phyloP scores from a whole-genome alignment of 164 flowering plant species.

The Chloranthus sessilifolius region DNA sequence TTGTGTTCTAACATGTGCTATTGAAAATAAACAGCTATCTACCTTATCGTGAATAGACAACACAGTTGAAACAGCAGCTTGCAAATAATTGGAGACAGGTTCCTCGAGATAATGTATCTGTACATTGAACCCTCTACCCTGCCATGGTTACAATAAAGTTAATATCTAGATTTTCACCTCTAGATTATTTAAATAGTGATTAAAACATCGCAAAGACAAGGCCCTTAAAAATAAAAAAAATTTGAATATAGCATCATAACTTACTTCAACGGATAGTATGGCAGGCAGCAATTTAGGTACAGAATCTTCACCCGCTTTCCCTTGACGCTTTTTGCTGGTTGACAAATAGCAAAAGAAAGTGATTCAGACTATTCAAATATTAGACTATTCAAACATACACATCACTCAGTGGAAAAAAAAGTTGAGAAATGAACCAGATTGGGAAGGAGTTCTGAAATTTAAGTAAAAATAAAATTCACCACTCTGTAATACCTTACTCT shows the following conservation, averaged over 20 bases:
- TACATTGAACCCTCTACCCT: slow-evolving; percentile 93
- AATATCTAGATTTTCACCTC: too few species aligned
- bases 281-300: slow-evolving; percentile 69
- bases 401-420: too few species aligned
- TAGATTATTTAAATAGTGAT: too few species aligned
- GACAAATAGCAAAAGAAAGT: slow-evolving; percentile 2
- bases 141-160: slow-evolving; percentile 10
- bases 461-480: too few species aligned
- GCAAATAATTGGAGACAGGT: slow-evolving; percentile 81
- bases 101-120: slow-evolving; percentile 76
- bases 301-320: slow-evolving; percentile 28
- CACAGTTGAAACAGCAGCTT: slow-evolving; percentile 78
- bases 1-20: neutral
- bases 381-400: too few species aligned
- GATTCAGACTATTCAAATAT: too few species aligned
- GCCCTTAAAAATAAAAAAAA: slow-evolving; percentile 1
- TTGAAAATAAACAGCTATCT: neutral
- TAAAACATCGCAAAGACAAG: too few species aligned
- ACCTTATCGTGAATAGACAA: slow-evolving; percentile 77
- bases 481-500: too few species aligned
- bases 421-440: too few species aligned
- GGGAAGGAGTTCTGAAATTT: too few species aligned
- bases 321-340: slow-evolving; percentile 48
- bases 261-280: slow-evolving; percentile 89
- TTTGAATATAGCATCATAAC: slow-evolving; percentile 1